A percentile compares a stretch with the other conserved stretches of the same genome.
Evolutionary conservation across 2,329 filamentous ascomycete species (phyloP).

Genomic region (Calycina marina): DNA sequence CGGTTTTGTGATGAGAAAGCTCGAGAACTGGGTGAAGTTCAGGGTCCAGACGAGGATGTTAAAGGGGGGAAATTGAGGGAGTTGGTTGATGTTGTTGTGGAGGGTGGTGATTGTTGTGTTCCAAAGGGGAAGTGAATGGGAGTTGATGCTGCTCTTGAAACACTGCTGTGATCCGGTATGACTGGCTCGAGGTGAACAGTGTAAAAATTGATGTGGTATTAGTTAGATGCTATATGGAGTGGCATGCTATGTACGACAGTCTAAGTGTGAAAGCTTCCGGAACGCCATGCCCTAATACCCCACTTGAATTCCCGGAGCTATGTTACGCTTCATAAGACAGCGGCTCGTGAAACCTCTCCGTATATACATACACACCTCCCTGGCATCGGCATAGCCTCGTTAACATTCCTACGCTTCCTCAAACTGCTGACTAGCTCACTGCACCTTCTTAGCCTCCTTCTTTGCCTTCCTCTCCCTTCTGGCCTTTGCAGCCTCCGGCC

Average conservation of each 20-base stretch:
- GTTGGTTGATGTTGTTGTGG: constrained; percentile 31
- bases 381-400: not conserved
- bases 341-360: too few species aligned
- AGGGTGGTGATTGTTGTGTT: constrained; percentile 39
- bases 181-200: not conserved
- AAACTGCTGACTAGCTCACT: constrained; percentile 10
- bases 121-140: constrained; percentile 22
- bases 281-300: too few species aligned
- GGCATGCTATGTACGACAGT: constrained; percentile 3
- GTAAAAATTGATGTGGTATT: constrained; percentile 1
- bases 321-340: too few species aligned
- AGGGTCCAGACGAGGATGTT: constrained; percentile 11
- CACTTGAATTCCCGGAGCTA: too few species aligned
- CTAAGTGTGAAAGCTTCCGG: too few species aligned
- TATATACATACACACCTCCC: too few species aligned
- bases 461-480: constrained; percentile 63
- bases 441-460: constrained; percentile 53
- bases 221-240: constrained; percentile 3
- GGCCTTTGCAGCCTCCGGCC: constrained; percentile 70
- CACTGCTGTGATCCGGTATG: too few species aligned
- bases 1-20: constrained; percentile 41
- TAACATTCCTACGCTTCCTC: not conserved
- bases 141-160: not conserved
- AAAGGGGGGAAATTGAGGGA: constrained; percentile 24
- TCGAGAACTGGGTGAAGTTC: constrained; percentile 37